Conservation (phyloP, 148 eudicot genomes). For the Rhododendron simsii region DNA sequence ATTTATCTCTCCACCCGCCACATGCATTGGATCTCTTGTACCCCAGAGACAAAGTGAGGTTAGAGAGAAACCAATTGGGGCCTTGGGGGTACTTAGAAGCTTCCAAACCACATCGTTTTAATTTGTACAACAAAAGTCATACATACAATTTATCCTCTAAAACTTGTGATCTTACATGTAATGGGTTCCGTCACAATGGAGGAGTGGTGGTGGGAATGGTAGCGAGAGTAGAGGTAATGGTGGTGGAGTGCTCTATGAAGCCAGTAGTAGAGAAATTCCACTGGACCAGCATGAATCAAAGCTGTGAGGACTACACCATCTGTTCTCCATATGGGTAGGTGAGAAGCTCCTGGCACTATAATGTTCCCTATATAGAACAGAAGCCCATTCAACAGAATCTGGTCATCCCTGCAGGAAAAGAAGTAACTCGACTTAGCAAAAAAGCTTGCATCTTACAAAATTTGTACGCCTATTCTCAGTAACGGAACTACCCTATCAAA, state of each 20-base stretch:
- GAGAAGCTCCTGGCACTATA: conserved; percentile 10
- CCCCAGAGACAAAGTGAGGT: not conserved
- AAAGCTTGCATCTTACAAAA: not conserved
- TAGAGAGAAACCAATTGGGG: not conserved
- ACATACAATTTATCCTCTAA: not conserved
- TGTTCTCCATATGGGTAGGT: conserved; percentile 54
- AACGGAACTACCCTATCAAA: too few relatives aligned
- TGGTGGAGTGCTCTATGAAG: conserved; percentile 60
- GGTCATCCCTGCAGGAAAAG: conserved; percentile 59
- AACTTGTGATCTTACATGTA: conserved; percentile 20
- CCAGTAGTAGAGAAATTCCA: conserved; percentile 63
- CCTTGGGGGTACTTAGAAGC: not conserved
- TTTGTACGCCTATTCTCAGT: not conserved
- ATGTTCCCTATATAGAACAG: conserved; percentile 29
- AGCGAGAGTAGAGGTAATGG: conserved; percentile 57
- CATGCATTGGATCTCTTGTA: not conserved
- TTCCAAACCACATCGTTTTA: not conserved
- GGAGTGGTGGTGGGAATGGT: conserved; percentile 64
- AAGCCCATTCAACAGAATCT: conserved; percentile 47
- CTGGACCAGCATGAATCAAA: conserved; percentile 49
- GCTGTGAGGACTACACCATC: conserved; percentile 39
- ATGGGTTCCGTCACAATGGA: conserved; percentile 57
- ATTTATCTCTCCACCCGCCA: not conserved
- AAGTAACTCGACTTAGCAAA: not conserved
- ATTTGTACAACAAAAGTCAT: not conserved